Base-by-base conservation (phyloP, 1,139 yeast genomes). In the Candida glucosophila region DNA sequence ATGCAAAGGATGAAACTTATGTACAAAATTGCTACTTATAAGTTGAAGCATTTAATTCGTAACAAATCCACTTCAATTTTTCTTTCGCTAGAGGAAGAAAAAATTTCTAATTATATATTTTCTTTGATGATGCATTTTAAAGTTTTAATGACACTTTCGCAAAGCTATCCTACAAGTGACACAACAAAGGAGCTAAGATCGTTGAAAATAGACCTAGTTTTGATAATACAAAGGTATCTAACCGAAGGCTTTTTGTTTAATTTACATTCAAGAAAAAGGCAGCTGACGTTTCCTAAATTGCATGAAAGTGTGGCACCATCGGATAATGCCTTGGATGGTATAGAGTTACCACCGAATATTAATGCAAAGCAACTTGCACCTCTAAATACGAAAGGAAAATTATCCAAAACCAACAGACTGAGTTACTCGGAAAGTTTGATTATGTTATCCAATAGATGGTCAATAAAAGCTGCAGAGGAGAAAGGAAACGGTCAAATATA, bases 341-440 rank as follows among this genome's bases (percentile, higher is more conserved):
- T 63, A 14, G 56, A 58, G 26, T 40, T 63, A n/a, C 69, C 69
- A 1, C 53, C 59, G 2, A 46, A 52, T 29, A 54, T 63, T 7
- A 50, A 62, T 34, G 63, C 61, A 1, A 44, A 35, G 12, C 52
- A 49, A 19, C 15, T 32, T 6, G 20, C 26, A 8, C 18, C 19
- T 10, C 18, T 42, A 7, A 20, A 30, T 3, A 15, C 15, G 25
- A 9, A 22, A 17, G 15, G 20, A n/a, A 11, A 22, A 10, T 7
- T n/a, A 13, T n/a, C 6, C 5, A 11, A 9, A 10, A 14, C 6
- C 8, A 10, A 12, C 15, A 6, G 12, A 10, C 8, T 15, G 16
- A 15, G 4, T 3, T 43, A 45, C 15, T 16, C 52, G 1, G 31
- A 48, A 3, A 44, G 36, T 21, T 37, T 52, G 29, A 29, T 37